phyloP scores from a whole-genome alignment of 768 basidiomycete species.

The Gyrodon lividus region DNA sequence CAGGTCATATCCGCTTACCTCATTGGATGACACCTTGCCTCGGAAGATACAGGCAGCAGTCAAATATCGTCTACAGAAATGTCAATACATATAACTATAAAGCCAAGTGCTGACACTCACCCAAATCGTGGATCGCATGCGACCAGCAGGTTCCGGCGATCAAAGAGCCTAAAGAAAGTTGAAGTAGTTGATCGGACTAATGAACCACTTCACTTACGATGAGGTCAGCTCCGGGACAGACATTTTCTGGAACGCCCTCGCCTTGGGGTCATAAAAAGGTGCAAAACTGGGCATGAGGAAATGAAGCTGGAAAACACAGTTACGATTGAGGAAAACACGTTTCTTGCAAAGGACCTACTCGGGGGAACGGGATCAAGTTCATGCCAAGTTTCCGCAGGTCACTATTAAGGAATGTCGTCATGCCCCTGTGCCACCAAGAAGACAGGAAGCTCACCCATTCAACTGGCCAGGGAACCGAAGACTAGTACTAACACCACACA shows the following conservation, averaged over 20 bases:
- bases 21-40: slow-evolving; percentile 75
- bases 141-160: slow-evolving; percentile 76
- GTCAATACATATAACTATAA: neutral
- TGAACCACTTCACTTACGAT: slow-evolving; percentile 47
- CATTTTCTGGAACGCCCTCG: slow-evolving; percentile 56
- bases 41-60: slow-evolving; percentile 89
- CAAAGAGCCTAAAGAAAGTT: slow-evolving; percentile 58
- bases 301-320: slow-evolving; percentile 61
- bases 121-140: slow-evolving; percentile 81
- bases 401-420: slow-evolving; percentile 34
- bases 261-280: slow-evolving; percentile 73
- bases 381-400: slow-evolving; percentile 88
- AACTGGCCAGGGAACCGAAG: slow-evolving; percentile 92
- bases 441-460: slow-evolving; percentile 59
- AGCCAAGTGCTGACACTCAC: slow-evolving; percentile 32
- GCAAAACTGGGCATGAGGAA: slow-evolving; percentile 97
- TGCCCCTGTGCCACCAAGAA: neutral
- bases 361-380: slow-evolving; percentile 96
- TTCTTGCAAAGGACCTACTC: slow-evolving; percentile 46
- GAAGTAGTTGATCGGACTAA: neutral
- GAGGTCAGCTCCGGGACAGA: slow-evolving; percentile 70
- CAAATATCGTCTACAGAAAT: slow-evolving; percentile 63
- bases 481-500: slow-evolving; percentile 93
- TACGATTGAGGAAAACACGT: neutral
- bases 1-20: slow-evolving; percentile 48